These are phyloP conservation scores for Ploettnerulaceae sp. DNA, from an alignment of 2,329 filamentous ascomycete species.

Conservation along the genomic window DNA sequence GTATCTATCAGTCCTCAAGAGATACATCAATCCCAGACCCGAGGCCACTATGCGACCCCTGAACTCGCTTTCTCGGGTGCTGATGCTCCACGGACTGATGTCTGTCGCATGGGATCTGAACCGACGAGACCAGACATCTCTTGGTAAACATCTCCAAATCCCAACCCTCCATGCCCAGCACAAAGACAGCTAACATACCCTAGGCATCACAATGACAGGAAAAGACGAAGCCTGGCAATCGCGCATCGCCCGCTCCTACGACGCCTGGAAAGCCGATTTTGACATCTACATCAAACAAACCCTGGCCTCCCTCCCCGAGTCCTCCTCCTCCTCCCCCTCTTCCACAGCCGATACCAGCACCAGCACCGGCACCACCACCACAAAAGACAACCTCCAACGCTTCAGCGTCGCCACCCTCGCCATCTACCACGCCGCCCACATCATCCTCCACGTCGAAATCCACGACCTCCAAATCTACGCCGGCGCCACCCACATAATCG, in stretches of 20 bases:
- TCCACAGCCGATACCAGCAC: too few relatives aligned
- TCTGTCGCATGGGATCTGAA: constrained; percentile 59
- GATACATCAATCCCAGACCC: constrained; percentile 46
- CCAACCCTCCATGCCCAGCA: too few relatives aligned
- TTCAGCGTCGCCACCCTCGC: constrained; percentile 48
- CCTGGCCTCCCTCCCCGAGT: constrained; percentile 33
- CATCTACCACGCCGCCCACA: constrained; percentile 54
- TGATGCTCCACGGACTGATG: constrained; percentile 58
- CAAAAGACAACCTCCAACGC: constrained; percentile 39
- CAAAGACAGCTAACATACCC: neutral
- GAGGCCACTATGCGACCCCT: constrained; percentile 37
- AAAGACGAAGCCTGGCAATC: constrained; percentile 17
- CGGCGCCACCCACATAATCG: constrained; percentile 54
- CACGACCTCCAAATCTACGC: constrained; percentile 59
- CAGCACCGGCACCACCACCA: constrained; percentile 27
- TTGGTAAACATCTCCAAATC: constrained; percentile 38
- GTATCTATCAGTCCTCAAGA: constrained; percentile 51
- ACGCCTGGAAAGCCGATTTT: constrained; percentile 54
- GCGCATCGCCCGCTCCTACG: constrained; percentile 49
- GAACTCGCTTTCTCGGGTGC: constrained; percentile 47
- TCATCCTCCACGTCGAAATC: constrained; percentile 53
- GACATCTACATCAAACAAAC: constrained; percentile 44
- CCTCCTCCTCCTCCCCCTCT: too few relatives aligned
- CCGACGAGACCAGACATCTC: constrained; percentile 55
- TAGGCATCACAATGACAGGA: constrained; percentile 10